Evolutionary conservation across 208 protist species (phyloP).

Genomic region (Naegleria gruberi): DNA sequence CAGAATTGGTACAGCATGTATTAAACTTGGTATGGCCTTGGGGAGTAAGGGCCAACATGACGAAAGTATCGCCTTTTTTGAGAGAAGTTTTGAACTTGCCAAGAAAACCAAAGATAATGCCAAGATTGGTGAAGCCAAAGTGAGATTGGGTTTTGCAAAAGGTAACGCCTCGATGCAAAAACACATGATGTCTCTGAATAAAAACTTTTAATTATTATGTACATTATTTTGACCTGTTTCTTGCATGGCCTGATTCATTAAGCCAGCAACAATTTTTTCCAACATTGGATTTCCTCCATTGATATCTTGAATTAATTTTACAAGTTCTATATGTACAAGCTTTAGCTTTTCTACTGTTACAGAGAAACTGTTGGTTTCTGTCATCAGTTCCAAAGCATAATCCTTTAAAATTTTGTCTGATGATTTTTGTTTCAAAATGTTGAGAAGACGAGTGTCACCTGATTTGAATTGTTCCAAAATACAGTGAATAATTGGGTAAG

Average conservation of each 20-base stretch:
- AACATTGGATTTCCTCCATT: neutral
- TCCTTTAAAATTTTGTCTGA: conserved; percentile 46
- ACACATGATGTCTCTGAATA: neutral
- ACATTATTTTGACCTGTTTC: too few relatives aligned
- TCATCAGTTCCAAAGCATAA: conserved; percentile 40
- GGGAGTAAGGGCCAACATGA: too few relatives aligned
- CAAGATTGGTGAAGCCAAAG: neutral
- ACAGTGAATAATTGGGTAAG: conserved; percentile 61
- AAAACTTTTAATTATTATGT: neutral
- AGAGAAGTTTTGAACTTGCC: neutral
- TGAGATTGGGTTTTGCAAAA: conserved; percentile 7
- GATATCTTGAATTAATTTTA: neutral
- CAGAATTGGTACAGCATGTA: neutral
- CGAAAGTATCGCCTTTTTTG: neutral
- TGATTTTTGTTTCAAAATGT: conserved; percentile 38
- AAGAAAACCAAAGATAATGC: neutral
- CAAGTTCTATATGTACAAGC: neutral
- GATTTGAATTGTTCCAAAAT: conserved; percentile 30
- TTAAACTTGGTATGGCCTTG: neutral
- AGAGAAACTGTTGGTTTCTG: neutral
- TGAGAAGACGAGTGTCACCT: conserved; percentile 37
- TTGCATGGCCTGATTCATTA: neutral
- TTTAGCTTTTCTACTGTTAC: neutral
- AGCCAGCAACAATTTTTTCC: neutral
- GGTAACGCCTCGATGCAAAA: neutral